Conservation (phyloP, 1,284 basidiomycete species). For the Dichomitus squalens region DNA sequence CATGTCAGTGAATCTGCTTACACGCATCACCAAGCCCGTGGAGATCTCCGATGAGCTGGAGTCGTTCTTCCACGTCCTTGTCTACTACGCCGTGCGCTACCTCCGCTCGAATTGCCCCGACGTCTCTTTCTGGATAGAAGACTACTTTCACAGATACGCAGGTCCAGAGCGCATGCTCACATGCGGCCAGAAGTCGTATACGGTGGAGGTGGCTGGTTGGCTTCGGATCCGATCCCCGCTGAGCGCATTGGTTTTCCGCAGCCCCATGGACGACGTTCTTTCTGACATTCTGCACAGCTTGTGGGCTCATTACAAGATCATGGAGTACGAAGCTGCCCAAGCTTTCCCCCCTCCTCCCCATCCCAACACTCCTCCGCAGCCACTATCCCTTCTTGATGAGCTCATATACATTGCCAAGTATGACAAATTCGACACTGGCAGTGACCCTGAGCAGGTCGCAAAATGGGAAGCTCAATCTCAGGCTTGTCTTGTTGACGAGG, state of each 20-base stretch:
- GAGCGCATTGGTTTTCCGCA: not conserved
- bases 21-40: not conserved
- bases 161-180: not conserved
- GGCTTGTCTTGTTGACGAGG: not conserved
- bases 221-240: not conserved
- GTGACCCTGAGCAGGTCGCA: not conserved
- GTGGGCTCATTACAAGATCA: not conserved
- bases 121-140: not conserved
- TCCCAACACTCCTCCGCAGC: too few species aligned
- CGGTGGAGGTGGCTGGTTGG: not conserved
- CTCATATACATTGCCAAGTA: too few species aligned
- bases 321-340: not conserved
- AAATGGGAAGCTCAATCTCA: not conserved
- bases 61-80: slow-evolving; percentile 8
- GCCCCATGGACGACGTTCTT: not conserved
- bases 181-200: not conserved
- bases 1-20: slow-evolving; percentile 6
- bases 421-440: not conserved
- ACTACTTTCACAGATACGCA: not conserved
- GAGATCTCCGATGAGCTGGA: slow-evolving; percentile 5
- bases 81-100: not conserved
- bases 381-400: too few species aligned
- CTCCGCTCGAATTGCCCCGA: not conserved
- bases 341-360: not conserved
- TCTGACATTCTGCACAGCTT: not conserved